phyloP scores from a whole-genome alignment of 2,329 filamentous ascomycete species.

The Colletotrichum salicis region DNA sequence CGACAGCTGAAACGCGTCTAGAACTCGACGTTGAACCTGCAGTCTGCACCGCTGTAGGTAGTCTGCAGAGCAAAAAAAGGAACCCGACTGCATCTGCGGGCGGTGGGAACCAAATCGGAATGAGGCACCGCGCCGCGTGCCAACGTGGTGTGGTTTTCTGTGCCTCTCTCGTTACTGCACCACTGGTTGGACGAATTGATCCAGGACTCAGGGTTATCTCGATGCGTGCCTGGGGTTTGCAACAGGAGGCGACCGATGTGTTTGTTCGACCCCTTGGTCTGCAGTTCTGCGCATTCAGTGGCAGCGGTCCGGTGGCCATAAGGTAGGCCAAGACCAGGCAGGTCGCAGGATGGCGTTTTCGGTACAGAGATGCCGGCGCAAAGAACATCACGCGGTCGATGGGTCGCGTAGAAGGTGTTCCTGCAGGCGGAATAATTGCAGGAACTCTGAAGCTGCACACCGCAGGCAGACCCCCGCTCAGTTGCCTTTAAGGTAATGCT shows the following conservation, averaged over 20 bases:
- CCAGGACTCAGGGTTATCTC: slow-evolving; percentile 8
- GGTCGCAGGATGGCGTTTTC: background rate
- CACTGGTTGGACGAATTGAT: slow-evolving; percentile 11
- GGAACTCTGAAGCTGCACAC: slow-evolving; percentile 18
- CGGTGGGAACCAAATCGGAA: background rate
- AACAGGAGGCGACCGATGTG: background rate
- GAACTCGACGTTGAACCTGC: slow-evolving; percentile 14
- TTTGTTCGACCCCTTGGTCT: background rate
- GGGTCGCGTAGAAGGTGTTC: slow-evolving; percentile 14
- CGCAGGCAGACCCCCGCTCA: slow-evolving; percentile 25
- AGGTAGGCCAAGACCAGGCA: slow-evolving; percentile 13
- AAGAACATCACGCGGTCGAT: background rate
- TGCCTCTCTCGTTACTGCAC: background rate
- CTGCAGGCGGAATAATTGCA: slow-evolving; percentile 20
- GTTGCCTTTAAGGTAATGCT: slow-evolving; percentile 21
- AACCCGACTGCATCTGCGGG: slow-evolving; percentile 2
- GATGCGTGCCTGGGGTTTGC: slow-evolving; percentile 4
- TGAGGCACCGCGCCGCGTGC: background rate
- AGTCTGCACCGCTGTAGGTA: background rate
- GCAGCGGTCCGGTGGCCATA: background rate
- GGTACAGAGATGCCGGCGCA: background rate
- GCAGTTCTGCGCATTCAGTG: slow-evolving; percentile 5
- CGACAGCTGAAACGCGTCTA: slow-evolving; percentile 32
- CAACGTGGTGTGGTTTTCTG: slow-evolving; percentile 6
- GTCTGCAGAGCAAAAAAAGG: slow-evolving; percentile 1